phyloP scores from a whole-genome alignment of 2,329 filamentous ascomycete genomes.

The Monosporascus sp. region DNA sequence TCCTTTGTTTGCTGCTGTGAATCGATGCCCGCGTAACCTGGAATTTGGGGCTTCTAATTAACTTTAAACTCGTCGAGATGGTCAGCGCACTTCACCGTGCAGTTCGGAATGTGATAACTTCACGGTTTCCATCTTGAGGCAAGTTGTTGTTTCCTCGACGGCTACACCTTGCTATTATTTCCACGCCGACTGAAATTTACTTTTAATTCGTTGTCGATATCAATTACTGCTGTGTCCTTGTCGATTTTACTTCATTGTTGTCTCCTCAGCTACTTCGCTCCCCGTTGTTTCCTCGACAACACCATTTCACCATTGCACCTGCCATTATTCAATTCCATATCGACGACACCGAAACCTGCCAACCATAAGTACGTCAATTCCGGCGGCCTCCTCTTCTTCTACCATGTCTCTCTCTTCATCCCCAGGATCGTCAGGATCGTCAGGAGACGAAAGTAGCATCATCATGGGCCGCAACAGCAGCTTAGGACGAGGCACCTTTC shows the following conservation, averaged over 20 bases:
- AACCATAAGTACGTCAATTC: neutral
- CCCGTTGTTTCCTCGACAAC: too few relatives aligned
- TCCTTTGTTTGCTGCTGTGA: neutral
- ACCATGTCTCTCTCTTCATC: neutral
- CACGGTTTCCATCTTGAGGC: too few relatives aligned
- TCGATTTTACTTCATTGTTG: too few relatives aligned
- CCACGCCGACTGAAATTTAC: too few relatives aligned
- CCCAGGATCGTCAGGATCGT: neutral
- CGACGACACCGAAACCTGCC: neutral
- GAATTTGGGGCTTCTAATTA: slow-evolving; percentile 2
- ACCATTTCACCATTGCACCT: neutral
- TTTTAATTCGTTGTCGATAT: too few relatives aligned
- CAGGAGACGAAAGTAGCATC: slow-evolving; percentile 7
- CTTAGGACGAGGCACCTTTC: slow-evolving; percentile 17
- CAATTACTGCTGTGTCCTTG: too few relatives aligned
- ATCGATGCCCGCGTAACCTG: neutral
- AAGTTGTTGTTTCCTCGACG: too few relatives aligned
- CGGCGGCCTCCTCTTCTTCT: neutral
- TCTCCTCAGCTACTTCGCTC: too few relatives aligned
- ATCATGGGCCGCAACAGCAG: slow-evolving; percentile 11
- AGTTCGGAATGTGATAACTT: too few relatives aligned
- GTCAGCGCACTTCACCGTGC: too few relatives aligned
- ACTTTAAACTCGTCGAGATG: neutral
- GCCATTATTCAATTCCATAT: neutral
- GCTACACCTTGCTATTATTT: too few relatives aligned